Evolutionary conservation across 192 early-diverging fungal species (phyloP), one percentile per base, ranked within the genome.

Genomic region (Backusella morwellensis): DNA sequence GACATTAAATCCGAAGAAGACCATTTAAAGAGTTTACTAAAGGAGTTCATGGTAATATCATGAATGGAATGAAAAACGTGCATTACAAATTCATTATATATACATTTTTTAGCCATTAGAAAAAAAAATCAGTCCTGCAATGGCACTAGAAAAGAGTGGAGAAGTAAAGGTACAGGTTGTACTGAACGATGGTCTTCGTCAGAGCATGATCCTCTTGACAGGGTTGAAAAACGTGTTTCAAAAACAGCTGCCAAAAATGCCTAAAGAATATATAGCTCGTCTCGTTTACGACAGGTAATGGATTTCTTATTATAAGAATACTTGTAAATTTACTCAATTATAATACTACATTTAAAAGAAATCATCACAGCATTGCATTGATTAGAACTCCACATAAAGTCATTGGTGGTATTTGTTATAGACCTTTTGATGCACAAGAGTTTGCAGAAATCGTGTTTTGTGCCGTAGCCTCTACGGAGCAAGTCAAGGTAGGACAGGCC

Each of bases 361-460:
- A 94, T 71, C 97, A 99, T 78, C 85, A 85, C 47, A 93, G 92
- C 71, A 91, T 97, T 88, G 97, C 94, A 1, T 86, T 95, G 32
- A 90, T 95, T 23, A 83, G 88, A 36, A 79, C 85, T 21, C 87
- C 86, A 14, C 73, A 90, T 26, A 92, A 91, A 66, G 94, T 97
- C 17, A 86, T 99, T 42, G 98, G 96, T 40, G 98, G 97, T 1
- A 98, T 98, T 38, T 95, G 94, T 5, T 99, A 94, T 81, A 89
- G 96, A 29, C 91, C 96, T 15, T 99, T 99, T 83, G 85, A 88
- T 72, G 85, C 88, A 9, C 87, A 94, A 23, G 88, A 93, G 74
- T 98, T 99, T 89, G 95, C 97, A 14, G 98, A 99, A 79, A 99
- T 99, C 85, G 98, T 99, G 9, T 99, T 99, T 85, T 97, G 95